Percentiles rank a stretch among this genome's conserved stretches.
phyloP scores from a whole-genome alignment of 1,284 basidiomycete genomes.

The Puccinia novopanici region DNA sequence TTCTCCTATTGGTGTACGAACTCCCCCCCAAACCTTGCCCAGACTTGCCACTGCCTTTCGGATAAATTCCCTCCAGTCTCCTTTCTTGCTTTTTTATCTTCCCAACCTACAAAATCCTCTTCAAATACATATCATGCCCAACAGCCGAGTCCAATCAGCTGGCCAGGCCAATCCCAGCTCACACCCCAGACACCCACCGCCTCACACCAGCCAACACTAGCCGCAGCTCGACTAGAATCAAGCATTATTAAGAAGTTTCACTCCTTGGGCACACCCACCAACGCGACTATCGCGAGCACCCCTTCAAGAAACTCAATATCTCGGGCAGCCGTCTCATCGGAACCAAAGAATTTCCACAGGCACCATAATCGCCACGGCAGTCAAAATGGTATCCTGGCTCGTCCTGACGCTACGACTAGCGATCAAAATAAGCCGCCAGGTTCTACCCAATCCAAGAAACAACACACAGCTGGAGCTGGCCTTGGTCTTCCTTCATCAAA shows the following conservation, averaged over 20 bases:
- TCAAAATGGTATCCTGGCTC: background rate
- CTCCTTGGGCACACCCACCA: background rate
- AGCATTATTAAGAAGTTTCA: conserved; percentile 18
- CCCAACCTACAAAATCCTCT: too few relatives aligned
- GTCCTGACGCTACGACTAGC: background rate
- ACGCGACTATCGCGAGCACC: background rate
- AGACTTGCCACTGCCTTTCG: background rate
- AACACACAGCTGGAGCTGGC: background rate
- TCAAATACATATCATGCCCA: conserved; percentile 26
- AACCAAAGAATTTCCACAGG: background rate
- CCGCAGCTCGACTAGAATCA: conserved; percentile 21
- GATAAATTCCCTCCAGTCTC: background rate
- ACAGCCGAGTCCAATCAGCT: conserved; percentile 24
- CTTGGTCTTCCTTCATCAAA: conserved; percentile 14
- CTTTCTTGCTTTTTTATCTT: background rate
- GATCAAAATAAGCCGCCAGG: background rate
- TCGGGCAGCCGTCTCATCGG: conserved; percentile 11
- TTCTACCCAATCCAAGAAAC: conserved; percentile 7
- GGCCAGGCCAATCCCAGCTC: conserved; percentile 7
- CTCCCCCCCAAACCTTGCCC: background rate
- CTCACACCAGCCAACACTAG: background rate
- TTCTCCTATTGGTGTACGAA: background rate
- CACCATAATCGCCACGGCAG: background rate
- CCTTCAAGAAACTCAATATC: conserved; percentile 34
- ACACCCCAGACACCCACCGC: background rate